Conservation (phyloP, 345 rosid genomes). For the Salix dunnii region DNA sequence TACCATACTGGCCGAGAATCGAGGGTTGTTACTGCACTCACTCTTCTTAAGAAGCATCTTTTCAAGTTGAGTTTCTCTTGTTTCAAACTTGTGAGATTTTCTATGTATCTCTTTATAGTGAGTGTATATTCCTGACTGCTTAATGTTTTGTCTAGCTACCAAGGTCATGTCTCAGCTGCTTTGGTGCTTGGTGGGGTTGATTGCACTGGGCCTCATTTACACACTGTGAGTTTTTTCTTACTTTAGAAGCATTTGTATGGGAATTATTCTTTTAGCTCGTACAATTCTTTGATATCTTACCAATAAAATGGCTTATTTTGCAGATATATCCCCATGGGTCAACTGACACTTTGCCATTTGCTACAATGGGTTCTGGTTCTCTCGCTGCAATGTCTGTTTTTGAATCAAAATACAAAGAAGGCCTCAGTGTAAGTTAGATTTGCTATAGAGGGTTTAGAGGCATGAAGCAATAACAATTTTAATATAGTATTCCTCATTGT, state of each 20-base stretch:
- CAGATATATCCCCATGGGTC: conserved; percentile 90
- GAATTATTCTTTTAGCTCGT: not conserved
- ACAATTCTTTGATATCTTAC: conserved; percentile 7
- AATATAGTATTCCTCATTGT: not conserved
- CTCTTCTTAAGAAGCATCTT: conserved; percentile 77
- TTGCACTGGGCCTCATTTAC: conserved; percentile 76
- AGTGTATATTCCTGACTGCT: conserved; percentile 20
- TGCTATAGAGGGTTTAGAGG: not conserved
- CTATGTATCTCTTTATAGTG: conserved; percentile 1
- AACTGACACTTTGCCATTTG: conserved; percentile 78
- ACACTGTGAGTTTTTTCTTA: conserved; percentile 52
- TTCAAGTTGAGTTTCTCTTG: conserved; percentile 46
- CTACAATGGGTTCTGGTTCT: conserved; percentile 92
- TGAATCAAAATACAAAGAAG: conserved; percentile 78
- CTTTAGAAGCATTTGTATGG: not conserved
- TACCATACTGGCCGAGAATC: conserved; percentile 79
- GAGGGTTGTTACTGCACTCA: conserved; percentile 71
- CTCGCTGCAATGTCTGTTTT: conserved; percentile 84
- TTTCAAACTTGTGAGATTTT: not conserved
- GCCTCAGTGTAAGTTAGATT: conserved; percentile 57
- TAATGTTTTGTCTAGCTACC: conserved; percentile 46
- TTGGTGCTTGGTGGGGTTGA: conserved; percentile 91
- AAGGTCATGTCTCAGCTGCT: conserved; percentile 76
- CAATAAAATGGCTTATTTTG: conserved; percentile 14
- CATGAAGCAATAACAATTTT: conserved; percentile 3